A percentile compares a stretch with the other conserved stretches of the same genome.
phyloP scores from a whole-genome alignment of 2,329 filamentous ascomycete genomes.

The Byssochlamys sp. region DNA sequence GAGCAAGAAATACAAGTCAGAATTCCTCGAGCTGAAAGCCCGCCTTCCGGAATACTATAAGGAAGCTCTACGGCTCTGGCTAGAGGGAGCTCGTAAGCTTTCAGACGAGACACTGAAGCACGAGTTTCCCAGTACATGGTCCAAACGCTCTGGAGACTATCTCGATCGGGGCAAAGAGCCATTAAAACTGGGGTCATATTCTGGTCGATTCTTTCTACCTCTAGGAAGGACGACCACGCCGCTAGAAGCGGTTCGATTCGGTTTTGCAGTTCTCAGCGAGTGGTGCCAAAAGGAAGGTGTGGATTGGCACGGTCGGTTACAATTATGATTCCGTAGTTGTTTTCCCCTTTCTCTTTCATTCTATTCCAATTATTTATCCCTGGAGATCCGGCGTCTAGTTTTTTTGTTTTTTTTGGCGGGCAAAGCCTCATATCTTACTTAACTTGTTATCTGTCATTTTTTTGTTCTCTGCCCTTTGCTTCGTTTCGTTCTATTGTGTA shows the following conservation, averaged over 20 bases:
- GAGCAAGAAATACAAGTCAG: constrained; percentile 26
- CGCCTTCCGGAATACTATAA: constrained; percentile 32
- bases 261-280: constrained; percentile 35
- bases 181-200: constrained; percentile 26
- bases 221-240: constrained; percentile 34
- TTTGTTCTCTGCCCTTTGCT: constrained; percentile 4
- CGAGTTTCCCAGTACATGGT: constrained; percentile 39
- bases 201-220: constrained; percentile 33
- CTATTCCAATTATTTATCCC: background rate
- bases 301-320: constrained; percentile 34
- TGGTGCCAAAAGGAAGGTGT: constrained; percentile 39
- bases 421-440: background rate
- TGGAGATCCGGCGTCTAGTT: background rate
- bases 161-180: constrained; percentile 26
- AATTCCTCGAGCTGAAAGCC: constrained; percentile 31
- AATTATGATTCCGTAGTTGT: constrained; percentile 19
- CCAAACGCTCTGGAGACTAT: constrained; percentile 27
- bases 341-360: background rate
- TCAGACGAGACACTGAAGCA: constrained; percentile 30
- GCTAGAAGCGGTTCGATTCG: constrained; percentile 38
- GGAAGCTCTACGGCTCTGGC: constrained; percentile 36
- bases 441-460: background rate
- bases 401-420: background rate
- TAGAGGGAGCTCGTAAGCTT: constrained; percentile 32
- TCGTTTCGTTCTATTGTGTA: constrained; percentile 1